These are phyloP conservation scores for Endoconidiophora polonica DNA, from an alignment of 2,329 filamentous ascomycete genomes.

Conservation along the genomic window DNA sequence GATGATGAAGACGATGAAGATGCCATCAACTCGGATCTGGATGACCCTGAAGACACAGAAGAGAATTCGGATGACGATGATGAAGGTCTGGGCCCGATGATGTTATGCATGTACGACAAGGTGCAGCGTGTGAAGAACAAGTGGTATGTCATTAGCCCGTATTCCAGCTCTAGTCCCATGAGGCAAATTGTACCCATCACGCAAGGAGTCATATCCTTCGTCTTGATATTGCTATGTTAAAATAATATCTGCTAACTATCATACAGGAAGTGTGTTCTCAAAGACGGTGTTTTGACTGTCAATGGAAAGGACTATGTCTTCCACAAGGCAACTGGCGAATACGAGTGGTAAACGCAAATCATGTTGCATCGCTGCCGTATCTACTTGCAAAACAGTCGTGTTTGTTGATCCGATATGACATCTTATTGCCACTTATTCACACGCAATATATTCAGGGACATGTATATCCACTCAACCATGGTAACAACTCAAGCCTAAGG, in stretches of 20 bases:
- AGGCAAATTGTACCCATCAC: not conserved
- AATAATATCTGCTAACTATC: conserved; percentile 15
- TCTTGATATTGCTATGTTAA: not conserved
- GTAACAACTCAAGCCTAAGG: too few relatives aligned
- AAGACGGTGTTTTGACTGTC: conserved; percentile 87
- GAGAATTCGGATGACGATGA: conserved; percentile 79
- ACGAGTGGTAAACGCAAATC: conserved; percentile 60
- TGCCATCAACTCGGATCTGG: conserved; percentile 94
- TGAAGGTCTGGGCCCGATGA: conserved; percentile 70
- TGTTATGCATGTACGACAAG: conserved; percentile 99
- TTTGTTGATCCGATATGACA: too few relatives aligned
- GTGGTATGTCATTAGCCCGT: conserved; percentile 40
- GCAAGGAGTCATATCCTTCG: not conserved
- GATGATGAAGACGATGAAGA: conserved; percentile 63
- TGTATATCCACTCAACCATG: too few relatives aligned
- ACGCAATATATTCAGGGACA: too few relatives aligned
- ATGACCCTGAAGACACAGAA: conserved; percentile 76
- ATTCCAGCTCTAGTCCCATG: not conserved
- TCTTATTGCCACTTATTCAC: too few relatives aligned
- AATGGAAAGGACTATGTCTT: conserved; percentile 95
- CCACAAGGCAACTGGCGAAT: conserved; percentile 92
- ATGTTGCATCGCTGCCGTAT: too few relatives aligned
- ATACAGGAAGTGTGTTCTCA: conserved; percentile 84
- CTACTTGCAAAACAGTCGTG: too few relatives aligned
- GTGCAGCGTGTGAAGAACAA: conserved; percentile 98